A percentile compares a stretch with the other conserved stretches of the same genome.
These are phyloP conservation scores for Daldinia sp. DNA, from an alignment of 2,329 filamentous ascomycete species.

Conservation along the genomic window DNA sequence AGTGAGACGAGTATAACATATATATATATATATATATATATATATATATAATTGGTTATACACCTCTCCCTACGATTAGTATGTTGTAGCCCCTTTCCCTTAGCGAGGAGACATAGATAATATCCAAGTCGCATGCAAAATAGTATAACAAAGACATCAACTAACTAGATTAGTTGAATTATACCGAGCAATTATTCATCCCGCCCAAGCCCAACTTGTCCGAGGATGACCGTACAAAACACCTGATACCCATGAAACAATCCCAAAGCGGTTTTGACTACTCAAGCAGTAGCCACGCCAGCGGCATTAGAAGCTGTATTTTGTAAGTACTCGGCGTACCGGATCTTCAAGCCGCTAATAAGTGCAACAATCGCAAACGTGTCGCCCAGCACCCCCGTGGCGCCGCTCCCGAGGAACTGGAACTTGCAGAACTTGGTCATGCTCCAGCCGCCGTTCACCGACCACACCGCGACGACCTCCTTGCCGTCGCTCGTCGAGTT, in stretches of 20 bases:
- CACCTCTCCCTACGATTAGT: not conserved
- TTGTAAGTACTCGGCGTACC: slow-evolving; percentile 27
- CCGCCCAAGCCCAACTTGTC: not conserved
- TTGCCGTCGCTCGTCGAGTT: slow-evolving; percentile 42
- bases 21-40: no score
- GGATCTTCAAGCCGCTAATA: slow-evolving; percentile 43
- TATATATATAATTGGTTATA: not conserved
- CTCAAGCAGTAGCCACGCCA: not conserved
- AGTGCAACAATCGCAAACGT: slow-evolving; percentile 42
- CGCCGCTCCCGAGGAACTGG: slow-evolving; percentile 43
- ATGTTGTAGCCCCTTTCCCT: not conserved
- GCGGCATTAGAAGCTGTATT: not conserved
- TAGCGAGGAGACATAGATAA: no score
- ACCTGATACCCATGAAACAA: not conserved
- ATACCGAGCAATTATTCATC: not conserved
- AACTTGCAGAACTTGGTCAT: slow-evolving; percentile 44
- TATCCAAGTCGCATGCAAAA: not conserved
- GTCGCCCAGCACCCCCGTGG: slow-evolving; percentile 43
- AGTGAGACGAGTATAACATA: no score
- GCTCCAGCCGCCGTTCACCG: slow-evolving; percentile 33
- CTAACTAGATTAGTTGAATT: not conserved
- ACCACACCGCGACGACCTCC: slow-evolving; percentile 45
- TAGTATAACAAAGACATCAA: not conserved
- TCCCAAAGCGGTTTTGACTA: not conserved
- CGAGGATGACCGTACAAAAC: not conserved